Conservation (phyloP, 306 rosid genomes). For the Lathyrus aphaca region DNA sequence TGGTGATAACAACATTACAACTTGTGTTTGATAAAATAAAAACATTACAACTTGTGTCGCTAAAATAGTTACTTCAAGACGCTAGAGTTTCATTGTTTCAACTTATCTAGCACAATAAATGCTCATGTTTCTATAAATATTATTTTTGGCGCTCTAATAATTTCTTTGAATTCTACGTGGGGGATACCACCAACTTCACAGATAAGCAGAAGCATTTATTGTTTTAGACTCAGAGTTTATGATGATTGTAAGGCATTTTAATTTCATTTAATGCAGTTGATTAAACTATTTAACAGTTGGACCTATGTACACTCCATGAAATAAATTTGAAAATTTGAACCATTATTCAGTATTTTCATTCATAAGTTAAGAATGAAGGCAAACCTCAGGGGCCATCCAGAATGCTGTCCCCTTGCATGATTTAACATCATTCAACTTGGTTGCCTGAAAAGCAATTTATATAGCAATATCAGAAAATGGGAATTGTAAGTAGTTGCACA, state of each 20-base stretch:
- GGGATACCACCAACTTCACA: conserved; percentile 20
- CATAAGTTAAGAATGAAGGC: conserved; percentile 42
- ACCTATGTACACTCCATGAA: conserved; percentile 8
- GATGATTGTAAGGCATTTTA: background rate
- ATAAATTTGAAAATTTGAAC: conserved; percentile 29
- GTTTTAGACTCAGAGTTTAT: conserved; percentile 8
- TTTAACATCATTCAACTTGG: conserved; percentile 75
- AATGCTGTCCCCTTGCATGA: conserved; percentile 85
- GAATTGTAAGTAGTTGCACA: conserved; percentile 26
- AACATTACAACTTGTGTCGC: background rate
- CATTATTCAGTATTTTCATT: conserved; percentile 5
- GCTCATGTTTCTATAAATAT: background rate
- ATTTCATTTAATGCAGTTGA: conserved; percentile 9
- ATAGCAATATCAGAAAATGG: conserved; percentile 34
- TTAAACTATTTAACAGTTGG: conserved; percentile 26
- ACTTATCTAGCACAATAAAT: background rate
- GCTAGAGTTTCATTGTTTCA: background rate
- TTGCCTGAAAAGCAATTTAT: conserved; percentile 59
- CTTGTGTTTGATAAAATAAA: too few relatives aligned
- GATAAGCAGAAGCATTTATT: conserved; percentile 6
- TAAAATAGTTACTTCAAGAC: conserved; percentile 6
- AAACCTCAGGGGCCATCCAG: conserved; percentile 99
- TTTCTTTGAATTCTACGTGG: conserved; percentile 22
- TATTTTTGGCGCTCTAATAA: background rate
- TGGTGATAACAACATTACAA: background rate